Conservation (phyloP, 1,284 basidiomycete species). For the Apiotrichum domesticum region DNA sequence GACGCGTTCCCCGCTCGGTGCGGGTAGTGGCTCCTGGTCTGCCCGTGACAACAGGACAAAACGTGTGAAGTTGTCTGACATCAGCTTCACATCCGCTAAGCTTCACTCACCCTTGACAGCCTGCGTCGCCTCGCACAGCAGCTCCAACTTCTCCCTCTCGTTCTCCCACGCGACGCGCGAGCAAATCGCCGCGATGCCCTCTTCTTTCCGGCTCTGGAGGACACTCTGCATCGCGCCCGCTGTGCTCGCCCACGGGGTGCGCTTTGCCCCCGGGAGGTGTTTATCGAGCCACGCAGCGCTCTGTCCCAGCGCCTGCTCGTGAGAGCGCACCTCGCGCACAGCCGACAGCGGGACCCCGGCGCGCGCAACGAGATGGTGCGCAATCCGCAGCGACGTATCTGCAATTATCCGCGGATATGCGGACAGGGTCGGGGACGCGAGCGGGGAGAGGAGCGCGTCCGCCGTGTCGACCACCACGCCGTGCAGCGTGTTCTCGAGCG, state of each 20-base stretch:
- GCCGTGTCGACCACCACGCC: slow-evolving; percentile 44
- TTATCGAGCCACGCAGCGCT: slow-evolving; percentile 30
- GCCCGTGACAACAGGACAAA: slow-evolving; percentile 36
- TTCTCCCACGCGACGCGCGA: slow-evolving; percentile 29
- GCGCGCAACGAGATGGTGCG: slow-evolving; percentile 41
- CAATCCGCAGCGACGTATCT: slow-evolving; percentile 29
- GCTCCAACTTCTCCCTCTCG: slow-evolving; percentile 25
- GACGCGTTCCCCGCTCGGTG: neutral
- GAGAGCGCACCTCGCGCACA: slow-evolving; percentile 37
- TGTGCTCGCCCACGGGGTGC: slow-evolving; percentile 32
- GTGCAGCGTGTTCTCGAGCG: slow-evolving; percentile 46
- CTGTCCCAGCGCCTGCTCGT: slow-evolving; percentile 48
- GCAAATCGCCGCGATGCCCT: slow-evolving; percentile 41
- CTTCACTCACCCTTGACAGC: slow-evolving; percentile 30
- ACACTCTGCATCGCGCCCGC: slow-evolving; percentile 37
- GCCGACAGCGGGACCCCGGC: slow-evolving; percentile 27
- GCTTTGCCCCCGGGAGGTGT: slow-evolving; percentile 30
- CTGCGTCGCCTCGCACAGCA: slow-evolving; percentile 40
- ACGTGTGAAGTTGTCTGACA: slow-evolving; percentile 45
- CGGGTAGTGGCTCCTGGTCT: neutral
- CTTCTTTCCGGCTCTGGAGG: slow-evolving; percentile 5
- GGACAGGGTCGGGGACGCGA: neutral
- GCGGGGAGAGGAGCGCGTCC: slow-evolving; percentile 25
- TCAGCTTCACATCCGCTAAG: neutral
- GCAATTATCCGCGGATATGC: slow-evolving; percentile 5